Evolutionary conservation across 2,329 filamentous ascomycete genomes (phyloP), one percentile per base, ranked within the genome.

Genomic region (Colletotrichum chrysophilum): DNA sequence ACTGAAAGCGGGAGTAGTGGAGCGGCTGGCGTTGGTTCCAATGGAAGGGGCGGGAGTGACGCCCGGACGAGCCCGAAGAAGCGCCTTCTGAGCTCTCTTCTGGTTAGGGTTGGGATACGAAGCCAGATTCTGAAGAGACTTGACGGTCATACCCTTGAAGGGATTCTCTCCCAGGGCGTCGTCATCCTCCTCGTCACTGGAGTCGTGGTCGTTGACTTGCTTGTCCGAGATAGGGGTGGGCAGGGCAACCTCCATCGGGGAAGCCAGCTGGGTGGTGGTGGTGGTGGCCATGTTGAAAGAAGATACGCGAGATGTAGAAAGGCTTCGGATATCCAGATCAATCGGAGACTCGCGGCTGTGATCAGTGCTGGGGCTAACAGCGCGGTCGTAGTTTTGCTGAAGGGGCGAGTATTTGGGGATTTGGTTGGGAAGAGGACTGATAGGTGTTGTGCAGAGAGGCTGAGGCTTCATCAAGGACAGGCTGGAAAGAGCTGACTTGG

Each of bases 81-180:
- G 86, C 21, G 85, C 82, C 77, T 84, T 87, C 81, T 88, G 88
- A 74, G 90, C 90, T 56, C 82, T 83, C 80, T 88, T 87, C 80
- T 90, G 90, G 80, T 85, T 87, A 9, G 89, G 89, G 77, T 91
- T 91, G 6, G 87, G 84, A 77, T 91, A 91, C 2, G 89, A 91
- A 18, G 89, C 89, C 77, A 91, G 80, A 77, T 88, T 91, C 52
- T 87, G 86, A 26, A 91, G 84, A 34, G 85, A 87, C 78, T 90
- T 89, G 79, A 88, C 85, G 14, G 84, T 83, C 76, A 86, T 83
- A 61, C 82, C 86, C 74, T 84, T 81, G 66, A 87, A 79, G 2
- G 83, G 80, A 24, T 79, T 76, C 24, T 83, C 81, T 69, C 80
- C 80, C 8, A 75, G 75, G 34, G 78, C 75, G 12, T 83, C 81